Evolutionary conservation across 805 yeast genomes (phyloP).

Genomic region (Zygosaccharomyces siamensis): DNA sequence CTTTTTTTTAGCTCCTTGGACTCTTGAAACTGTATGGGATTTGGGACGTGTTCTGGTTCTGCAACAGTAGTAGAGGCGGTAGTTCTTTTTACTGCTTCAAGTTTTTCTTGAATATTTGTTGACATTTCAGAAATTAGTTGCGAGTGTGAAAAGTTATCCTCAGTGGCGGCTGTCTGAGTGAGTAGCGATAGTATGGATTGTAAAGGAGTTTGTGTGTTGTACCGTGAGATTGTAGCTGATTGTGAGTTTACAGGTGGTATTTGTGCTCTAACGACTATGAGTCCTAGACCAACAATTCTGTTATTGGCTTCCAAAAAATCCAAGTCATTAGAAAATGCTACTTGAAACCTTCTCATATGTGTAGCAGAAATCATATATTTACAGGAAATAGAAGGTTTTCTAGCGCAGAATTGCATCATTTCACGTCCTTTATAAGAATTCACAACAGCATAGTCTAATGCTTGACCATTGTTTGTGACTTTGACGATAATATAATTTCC

Average conservation of each 20-base stretch:
- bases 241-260: not conserved
- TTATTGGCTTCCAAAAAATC: constrained; percentile 14
- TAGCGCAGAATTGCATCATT: constrained; percentile 24
- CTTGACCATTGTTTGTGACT: constrained; percentile 5
- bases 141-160: not conserved
- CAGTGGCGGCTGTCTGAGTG: not conserved
- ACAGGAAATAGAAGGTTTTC: constrained; percentile 27
- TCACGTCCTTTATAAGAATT: constrained; percentile 3
- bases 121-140: not conserved
- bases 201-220: not conserved
- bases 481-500: constrained; percentile 1
- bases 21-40: not conserved
- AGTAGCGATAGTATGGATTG: not conserved
- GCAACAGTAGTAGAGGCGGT: not conserved
- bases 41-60: not conserved
- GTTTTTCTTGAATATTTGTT: not conserved
- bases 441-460: constrained; percentile 6
- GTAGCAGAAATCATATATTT: constrained; percentile 20
- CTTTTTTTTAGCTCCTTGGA: not conserved
- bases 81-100: not conserved
- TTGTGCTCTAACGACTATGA: constrained; percentile 15
- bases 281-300: constrained; percentile 7
- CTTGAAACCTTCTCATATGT: constrained; percentile 26
- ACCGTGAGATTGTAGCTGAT: not conserved
- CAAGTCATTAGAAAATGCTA: constrained; percentile 14